Percentiles rank a stretch among this genome's conserved stretches.
Evolutionary conservation across 345 rosid species (phyloP).

Genomic region (Eutrema yunnanense): DNA sequence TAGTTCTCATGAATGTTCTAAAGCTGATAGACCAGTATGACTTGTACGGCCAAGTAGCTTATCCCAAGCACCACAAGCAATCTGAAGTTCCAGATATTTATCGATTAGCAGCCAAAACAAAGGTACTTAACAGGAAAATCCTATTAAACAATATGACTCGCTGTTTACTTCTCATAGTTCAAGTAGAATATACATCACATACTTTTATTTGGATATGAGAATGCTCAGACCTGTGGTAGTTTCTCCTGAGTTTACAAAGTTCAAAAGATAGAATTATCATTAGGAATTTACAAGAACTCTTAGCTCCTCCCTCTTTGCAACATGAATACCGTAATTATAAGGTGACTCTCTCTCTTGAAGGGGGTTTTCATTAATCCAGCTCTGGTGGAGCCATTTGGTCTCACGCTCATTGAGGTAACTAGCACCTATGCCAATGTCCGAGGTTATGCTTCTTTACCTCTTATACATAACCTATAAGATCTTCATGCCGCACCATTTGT

Average conservation of each 20-base stretch:
- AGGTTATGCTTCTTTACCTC: conserved; percentile 38
- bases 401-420: conserved; percentile 86
- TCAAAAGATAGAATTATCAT: not conserved
- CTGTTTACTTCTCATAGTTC: not conserved
- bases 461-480: not conserved
- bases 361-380: conserved; percentile 99
- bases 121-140: conserved; percentile 47
- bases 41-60: conserved; percentile 90
- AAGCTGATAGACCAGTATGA: conserved; percentile 93
- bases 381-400: conserved; percentile 94
- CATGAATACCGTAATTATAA: not conserved
- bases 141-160: not conserved
- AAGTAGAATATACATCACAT: not conserved
- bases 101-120: conserved; percentile 86
- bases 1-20: conserved; percentile 73
- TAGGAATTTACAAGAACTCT: not conserved
- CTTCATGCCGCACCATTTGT: conserved; percentile 9
- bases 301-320: conserved; percentile 26
- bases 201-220: not conserved
- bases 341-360: conserved; percentile 31
- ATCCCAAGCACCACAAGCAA: conserved; percentile 97
- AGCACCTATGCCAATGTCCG: not conserved
- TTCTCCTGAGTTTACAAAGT: not conserved
- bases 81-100: conserved; percentile 92
- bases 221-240: conserved; percentile 2